Base-by-base conservation (phyloP, 805 yeast species). In the Saccharomycopsis olivae region DNA sequence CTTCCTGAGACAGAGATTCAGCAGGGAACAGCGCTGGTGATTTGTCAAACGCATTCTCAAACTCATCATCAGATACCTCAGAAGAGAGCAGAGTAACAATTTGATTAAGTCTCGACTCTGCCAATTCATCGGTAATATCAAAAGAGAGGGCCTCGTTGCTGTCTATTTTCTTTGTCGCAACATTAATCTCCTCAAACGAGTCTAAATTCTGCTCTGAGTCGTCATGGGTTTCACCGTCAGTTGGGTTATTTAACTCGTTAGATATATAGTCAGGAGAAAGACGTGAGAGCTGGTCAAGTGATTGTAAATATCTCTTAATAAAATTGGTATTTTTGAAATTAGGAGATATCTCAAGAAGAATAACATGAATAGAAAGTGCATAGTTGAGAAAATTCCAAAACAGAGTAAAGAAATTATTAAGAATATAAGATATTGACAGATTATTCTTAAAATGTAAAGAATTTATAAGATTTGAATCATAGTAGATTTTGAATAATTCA, bases 361-460 rank as follows among this genome's bases (percentile, higher is more conserved):
- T 25, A 15, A 43, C 46, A 35, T 43, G 43, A n/a, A 38, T 39
- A 2, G 46, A 43, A 4, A 43, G 27, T 14, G 43, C 24, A 20
- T 35, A 28, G 17, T 35, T 35, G 11, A 31, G 17, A 31, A 35
- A 24, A 3, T 21, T 23, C 46, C 46, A 43, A 27, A 39, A 38
- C 19, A 38, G 31, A 21, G 5, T 24, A 20, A 39, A 39, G 25
- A 43, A 39, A 20, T 35, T 39, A 17, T 11, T 28, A 6, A 38
- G 5, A 17, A 23, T 20, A 14, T 20, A 14, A 5, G 28, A 18
- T 10, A 35, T 28, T 13, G 37, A 33, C n/a, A 15, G 29, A 11
- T n/a, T 25, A 8, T 38, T 31, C 13, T 36, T 18, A 3, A 30
- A 10, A 19, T 33, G 14, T 9, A 29, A 16, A 10, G 17, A 29